Percentiles rank a stretch among this genome's conserved stretches.
These are phyloP conservation scores for Solanum hybrid DNA, from an alignment of 305 asterid species.

Conservation along the genomic window DNA sequence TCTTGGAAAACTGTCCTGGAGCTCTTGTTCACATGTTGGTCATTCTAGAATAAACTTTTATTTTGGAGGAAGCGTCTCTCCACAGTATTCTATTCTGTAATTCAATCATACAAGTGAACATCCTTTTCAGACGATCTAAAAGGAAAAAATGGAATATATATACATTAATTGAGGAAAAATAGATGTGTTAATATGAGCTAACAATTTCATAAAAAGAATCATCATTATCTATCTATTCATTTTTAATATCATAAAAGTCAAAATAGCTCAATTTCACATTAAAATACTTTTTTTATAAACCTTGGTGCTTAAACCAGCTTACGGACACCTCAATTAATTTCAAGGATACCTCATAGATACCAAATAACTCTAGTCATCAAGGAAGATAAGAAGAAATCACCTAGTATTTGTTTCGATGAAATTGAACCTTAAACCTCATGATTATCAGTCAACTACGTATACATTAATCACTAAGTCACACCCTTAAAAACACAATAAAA, in stretches of 20 bases:
- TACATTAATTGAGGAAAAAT: background rate
- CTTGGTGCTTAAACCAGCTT: background rate
- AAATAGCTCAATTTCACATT: background rate
- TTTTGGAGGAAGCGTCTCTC: background rate
- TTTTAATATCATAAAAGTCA: background rate
- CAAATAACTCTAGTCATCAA: background rate
- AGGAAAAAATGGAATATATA: background rate
- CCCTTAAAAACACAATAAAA: background rate
- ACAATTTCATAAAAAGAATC: background rate
- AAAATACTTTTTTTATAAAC: background rate
- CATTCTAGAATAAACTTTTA: background rate
- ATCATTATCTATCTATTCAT: background rate
- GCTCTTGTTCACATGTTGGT: background rate
- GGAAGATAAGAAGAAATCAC: background rate
- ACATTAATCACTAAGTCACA: background rate
- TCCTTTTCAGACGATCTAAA: background rate
- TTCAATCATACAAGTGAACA: background rate
- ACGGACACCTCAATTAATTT: background rate
- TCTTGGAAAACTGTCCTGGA: background rate
- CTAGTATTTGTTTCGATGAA: background rate
- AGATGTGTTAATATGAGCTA: background rate
- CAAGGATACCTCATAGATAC: background rate
- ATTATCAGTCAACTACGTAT: background rate
- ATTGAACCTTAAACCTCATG: background rate
- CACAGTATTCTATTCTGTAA: background rate